phyloP scores from a whole-genome alignment of 768 basidiomycete genomes.

The Lepiota brunneoincarnata region DNA sequence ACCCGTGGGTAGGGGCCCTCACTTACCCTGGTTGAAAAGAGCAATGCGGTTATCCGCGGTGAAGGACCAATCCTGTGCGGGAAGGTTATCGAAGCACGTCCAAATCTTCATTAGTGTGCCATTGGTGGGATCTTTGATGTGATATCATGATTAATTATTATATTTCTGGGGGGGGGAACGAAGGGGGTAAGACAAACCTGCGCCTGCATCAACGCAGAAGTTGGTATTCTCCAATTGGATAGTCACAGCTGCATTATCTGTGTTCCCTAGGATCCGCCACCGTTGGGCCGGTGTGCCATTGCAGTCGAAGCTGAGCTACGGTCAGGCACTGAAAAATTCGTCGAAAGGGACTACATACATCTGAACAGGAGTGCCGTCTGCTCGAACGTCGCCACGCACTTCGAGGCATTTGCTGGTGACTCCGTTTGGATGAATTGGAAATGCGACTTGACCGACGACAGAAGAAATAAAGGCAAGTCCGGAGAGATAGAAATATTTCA shows the following conservation, averaged over 20 bases:
- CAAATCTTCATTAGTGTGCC: constrained; percentile 21
- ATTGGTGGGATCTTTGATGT: constrained; percentile 10
- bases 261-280: constrained; percentile 21
- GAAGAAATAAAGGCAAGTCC: neutral
- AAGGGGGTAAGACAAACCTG: constrained; percentile 18
- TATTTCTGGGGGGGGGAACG: neutral
- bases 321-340: neutral
- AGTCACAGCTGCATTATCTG: constrained; percentile 4
- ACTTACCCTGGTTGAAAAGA: constrained; percentile 7
- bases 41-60: constrained; percentile 11
- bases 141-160: neutral
- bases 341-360: constrained; percentile 15
- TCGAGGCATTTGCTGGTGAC: constrained; percentile 22
- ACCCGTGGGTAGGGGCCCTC: too few species aligned
- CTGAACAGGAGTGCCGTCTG: constrained; percentile 23
- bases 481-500: neutral
- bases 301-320: constrained; percentile 22
- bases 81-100: constrained; percentile 19
- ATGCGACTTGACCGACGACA: neutral
- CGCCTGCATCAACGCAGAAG: constrained; percentile 27
- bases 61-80: constrained; percentile 18
- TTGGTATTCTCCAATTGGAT: constrained; percentile 20
- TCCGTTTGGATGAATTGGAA: constrained; percentile 23
- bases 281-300: constrained; percentile 23
- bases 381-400: constrained; percentile 17